Evolutionary conservation across 768 basidiomycete species (phyloP), one percentile per base, ranked within the genome.

Genomic region (Kwoniella europaea): DNA sequence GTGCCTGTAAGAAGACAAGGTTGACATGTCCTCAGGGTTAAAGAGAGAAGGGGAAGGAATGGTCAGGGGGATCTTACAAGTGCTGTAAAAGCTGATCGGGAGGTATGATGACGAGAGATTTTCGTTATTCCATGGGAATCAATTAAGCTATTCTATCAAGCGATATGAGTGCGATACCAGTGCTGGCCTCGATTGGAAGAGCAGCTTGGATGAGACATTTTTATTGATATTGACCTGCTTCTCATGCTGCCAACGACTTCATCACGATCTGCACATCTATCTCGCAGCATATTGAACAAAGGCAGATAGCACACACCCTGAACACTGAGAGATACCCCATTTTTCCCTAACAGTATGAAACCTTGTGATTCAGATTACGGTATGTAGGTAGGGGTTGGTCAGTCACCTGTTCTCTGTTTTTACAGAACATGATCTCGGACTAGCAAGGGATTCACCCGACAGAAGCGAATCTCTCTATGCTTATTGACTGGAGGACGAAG

Each of bases 1-100:
- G 46, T 50, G 46, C 46, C 46, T 50, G 46, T 50, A 50, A 50
- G 46, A 50, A 50, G 46, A 50, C 46, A 50, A 50, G 46, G 46
- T 50, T 50, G 46, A 15, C 0, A 0, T 0, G 7, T 3, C 46
- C 46, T 50, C 46, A 50, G 46, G 46, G 46, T 50, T 50, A 10
- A 15, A 15, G 46, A 18, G 46, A 50, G 46, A 10, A 10, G 46
- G 18, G 46, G 46, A 10, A 35, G 35, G 1, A 1, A 4, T 27
- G 35, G 35, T 35, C 6, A 35, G 35, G 35, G 46, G 18, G 46
- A 50, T 50, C 46, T 50, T 15, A 15, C 18, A 50, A 10, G 18
- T 15, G 46, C 46, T 50, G 35, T 35, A 35, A 35, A 35, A 35
- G 35, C 35, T 35, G 7, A 35, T 35, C 35, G 35, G 35, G 35